Evolutionary conservation across 192 early-diverging fungal genomes (phyloP).

Genomic region (Gamsiella multidivaricata): DNA sequence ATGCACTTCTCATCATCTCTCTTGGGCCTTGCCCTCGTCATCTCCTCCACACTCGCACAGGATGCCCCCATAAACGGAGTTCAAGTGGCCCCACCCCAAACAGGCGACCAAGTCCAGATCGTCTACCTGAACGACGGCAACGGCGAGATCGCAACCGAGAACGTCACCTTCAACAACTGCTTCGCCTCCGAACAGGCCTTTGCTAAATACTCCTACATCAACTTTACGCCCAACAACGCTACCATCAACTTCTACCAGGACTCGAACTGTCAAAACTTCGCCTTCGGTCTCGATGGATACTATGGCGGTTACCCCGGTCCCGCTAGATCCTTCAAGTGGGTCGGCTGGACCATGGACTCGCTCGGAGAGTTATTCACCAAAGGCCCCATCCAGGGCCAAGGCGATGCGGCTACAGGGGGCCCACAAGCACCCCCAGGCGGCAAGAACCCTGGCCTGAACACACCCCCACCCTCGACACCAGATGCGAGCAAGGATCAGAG

Average conservation of each 20-base stretch:
- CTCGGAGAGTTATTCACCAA: slow-evolving; percentile 41
- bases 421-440: background rate
- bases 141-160: slow-evolving; percentile 24
- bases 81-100: slow-evolving; percentile 8
- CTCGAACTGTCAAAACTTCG: slow-evolving; percentile 31
- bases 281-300: slow-evolving; percentile 46
- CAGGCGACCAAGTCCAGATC: slow-evolving; percentile 20
- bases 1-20: slow-evolving; percentile 41
- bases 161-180: slow-evolving; percentile 32
- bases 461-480: background rate
- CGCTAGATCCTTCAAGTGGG: slow-evolving; percentile 42
- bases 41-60: slow-evolving; percentile 27
- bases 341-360: slow-evolving; percentile 28
- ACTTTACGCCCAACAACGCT: slow-evolving; percentile 38
- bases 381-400: slow-evolving; percentile 32
- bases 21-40: slow-evolving; percentile 14
- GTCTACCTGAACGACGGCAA: slow-evolving; percentile 31
- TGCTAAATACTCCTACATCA: slow-evolving; percentile 33
- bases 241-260: slow-evolving; percentile 53
- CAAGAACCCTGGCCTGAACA: background rate
- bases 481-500: background rate
- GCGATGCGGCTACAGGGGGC: slow-evolving; percentile 33
- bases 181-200: slow-evolving; percentile 31
- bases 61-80: background rate
- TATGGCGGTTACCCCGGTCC: slow-evolving; percentile 47